Base-by-base conservation (phyloP, 2,329 filamentous ascomycete species). In the Pseudocercospora vitis region DNA sequence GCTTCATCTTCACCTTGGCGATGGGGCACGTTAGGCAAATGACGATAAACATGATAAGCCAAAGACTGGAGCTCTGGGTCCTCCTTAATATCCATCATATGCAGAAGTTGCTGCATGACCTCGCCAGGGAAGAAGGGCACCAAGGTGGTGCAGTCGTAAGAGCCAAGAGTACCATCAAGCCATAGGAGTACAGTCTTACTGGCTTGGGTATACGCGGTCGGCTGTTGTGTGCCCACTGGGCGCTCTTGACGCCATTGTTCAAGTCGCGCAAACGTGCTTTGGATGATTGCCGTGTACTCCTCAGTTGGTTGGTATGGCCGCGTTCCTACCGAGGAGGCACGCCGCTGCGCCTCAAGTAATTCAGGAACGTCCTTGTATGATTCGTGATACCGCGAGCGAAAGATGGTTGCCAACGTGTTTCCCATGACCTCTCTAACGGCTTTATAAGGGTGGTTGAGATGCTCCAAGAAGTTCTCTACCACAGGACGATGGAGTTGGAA, bases 81-180 rank as follows among this genome's bases (percentile, higher is more conserved):
- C 71, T 99, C 94, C 71, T 97, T 97, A 70, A 99, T 90, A 68
- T 99, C 94, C 92, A 99, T 99, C 94, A 99, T 99, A 76, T 99
- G 91, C 48, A 99, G 77, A 11, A 99, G 82, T 70, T 96, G 89
- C 65, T 94, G 89, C 70, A 95, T 94, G 67, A 97, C 92, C 0
- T 87, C 80, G 29, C 88, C 81, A 0, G 91, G 88, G 77, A 99
- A 97, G 80, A 96, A 97, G 3, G 86, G 84, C 14, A 95, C 84
- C 11, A 99, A 82, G 68, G 94, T 87, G 0, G 85, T 95, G 73
- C 94, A 99, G 70, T 97, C 94, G 59, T 95, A 88, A 0, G 90
- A 95, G 2, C 89, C 90, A 2, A 99, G 78, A 12, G 90, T 94
- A 45, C 85, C 88, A 72, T 99, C 94, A 4, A 99, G 83, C 94